Base-by-base conservation (phyloP, 2,329 filamentous ascomycete genomes). In the Aciculosporium take region DNA sequence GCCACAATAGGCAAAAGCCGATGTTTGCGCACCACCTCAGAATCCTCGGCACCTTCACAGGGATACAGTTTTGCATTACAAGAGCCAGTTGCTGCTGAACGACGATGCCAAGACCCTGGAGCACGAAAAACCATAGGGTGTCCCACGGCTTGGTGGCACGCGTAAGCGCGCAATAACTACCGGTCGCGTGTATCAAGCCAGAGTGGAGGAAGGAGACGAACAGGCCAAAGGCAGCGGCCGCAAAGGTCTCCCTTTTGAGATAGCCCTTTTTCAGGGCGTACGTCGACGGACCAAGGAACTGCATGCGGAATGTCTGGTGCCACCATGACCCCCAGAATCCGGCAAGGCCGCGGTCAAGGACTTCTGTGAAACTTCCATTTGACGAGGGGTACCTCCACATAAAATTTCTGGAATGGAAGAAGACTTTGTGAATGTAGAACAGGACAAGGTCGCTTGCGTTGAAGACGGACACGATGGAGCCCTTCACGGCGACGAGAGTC, bases 301-400 rank as follows among this genome's bases (percentile, higher is more conserved):
- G 76, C 42, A 77, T 71, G 1, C 87, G 81, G 62, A 94, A 93
- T 3, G 81, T 79, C 60, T 95, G 88, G 58, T 96, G 89, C 89
- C 89, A 95, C 71, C 78, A 89, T 18, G 67, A 69, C 34, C 83
- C 79, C 89, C 89, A 96, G 61, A 81, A 82, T 1, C 87, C 88
- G 1, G 74, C 70, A 2, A 95, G 66, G 0, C 89, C 88, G 44
- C 75, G 67, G 46, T 86, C 74, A 9, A 79, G 60, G 2, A 88
- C 66, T 21, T 66, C 60, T 0, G 52, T 51, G 42, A 71, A 63
- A 17, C 65, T 65, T 10, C 82, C 80, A 45, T 78, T 69, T 4
- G 72, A 63, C 24, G 72, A 60, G 1, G 75, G 66, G 45, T 69
- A 65, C 37, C 68, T 64, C 72, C 71, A 76, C 2, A 73, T 60